These are phyloP conservation scores for Pyrenophora tritici-repentis DNA, from an alignment of 2,329 filamentous ascomycete genomes.

Conservation along the genomic window DNA sequence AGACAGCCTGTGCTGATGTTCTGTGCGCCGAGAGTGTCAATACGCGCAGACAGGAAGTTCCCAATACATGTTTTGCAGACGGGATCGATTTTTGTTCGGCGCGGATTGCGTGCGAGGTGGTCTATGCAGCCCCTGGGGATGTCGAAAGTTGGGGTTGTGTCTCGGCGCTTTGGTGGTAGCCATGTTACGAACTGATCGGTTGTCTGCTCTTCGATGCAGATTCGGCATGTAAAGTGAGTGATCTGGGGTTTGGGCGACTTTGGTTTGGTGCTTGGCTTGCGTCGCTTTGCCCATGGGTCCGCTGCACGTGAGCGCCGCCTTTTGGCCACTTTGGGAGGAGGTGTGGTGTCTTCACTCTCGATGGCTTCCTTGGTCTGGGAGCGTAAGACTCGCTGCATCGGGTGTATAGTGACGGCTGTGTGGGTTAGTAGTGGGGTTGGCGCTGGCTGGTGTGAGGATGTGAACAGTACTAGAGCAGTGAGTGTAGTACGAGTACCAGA, in stretches of 20 bases:
- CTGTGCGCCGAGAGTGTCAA: slow-evolving; percentile 30
- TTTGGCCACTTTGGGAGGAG: slow-evolving; percentile 1
- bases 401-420: background rate
- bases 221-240: slow-evolving; percentile 32
- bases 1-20: slow-evolving; percentile 27
- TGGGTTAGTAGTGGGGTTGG: background rate
- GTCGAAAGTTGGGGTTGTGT: background rate
- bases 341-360: background rate
- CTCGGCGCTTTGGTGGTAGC: slow-evolving; percentile 12
- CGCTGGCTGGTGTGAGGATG: background rate
- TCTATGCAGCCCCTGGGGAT: slow-evolving; percentile 27
- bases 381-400: slow-evolving; percentile 15
- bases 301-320: slow-evolving; percentile 14
- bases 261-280: slow-evolving; percentile 21
- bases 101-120: slow-evolving; percentile 30
- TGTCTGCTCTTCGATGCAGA: slow-evolving; percentile 27
- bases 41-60: slow-evolving; percentile 23
- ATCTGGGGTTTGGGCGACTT: slow-evolving; percentile 15
- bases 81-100: slow-evolving; percentile 21
- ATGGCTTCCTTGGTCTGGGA: slow-evolving; percentile 15
- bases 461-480: no score
- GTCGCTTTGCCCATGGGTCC: slow-evolving; percentile 27
- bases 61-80: slow-evolving; percentile 38
- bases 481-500: background rate
- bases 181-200: slow-evolving; percentile 25